Conservation (phyloP, 441 rosid genomes). For the Populus tomentosa region DNA sequence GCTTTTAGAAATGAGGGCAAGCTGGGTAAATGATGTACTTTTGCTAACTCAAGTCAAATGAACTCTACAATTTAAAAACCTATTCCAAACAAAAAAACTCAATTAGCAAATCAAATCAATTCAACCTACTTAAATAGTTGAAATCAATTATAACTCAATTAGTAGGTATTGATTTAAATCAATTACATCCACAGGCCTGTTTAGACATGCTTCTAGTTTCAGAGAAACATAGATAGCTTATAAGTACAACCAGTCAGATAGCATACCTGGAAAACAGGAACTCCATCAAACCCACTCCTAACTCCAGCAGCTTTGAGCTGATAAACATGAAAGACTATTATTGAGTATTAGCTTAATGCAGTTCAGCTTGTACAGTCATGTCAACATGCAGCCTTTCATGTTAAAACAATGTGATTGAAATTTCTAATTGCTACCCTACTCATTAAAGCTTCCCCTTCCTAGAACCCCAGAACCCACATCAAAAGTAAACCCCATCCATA, state of each 20-base stretch:
- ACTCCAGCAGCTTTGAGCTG: conserved; percentile 55
- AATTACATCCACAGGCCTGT: neutral
- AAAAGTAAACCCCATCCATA: neutral
- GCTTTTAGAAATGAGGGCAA: neutral
- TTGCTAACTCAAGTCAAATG: no score
- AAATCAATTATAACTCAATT: no score
- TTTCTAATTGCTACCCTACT: neutral
- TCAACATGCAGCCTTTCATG: neutral
- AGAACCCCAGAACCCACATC: neutral
- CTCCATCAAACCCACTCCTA: conserved; percentile 78
- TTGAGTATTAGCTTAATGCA: neutral
- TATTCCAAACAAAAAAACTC: no score
- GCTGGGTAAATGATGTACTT: neutral
- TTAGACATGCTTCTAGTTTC: neutral
- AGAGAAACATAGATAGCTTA: neutral
- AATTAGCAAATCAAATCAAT: no score
- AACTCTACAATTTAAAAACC: no score
- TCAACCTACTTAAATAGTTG: no score
- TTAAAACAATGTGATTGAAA: neutral
- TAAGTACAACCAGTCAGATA: neutral
- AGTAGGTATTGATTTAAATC: neutral
- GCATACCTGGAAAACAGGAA: conserved; percentile 90
- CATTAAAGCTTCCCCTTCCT: neutral
- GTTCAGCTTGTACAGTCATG: neutral
- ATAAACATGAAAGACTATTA: conserved; percentile 13